Base-by-base conservation (phyloP, 2,329 filamentous ascomycete species). In the Xylariaceae sp. region DNA sequence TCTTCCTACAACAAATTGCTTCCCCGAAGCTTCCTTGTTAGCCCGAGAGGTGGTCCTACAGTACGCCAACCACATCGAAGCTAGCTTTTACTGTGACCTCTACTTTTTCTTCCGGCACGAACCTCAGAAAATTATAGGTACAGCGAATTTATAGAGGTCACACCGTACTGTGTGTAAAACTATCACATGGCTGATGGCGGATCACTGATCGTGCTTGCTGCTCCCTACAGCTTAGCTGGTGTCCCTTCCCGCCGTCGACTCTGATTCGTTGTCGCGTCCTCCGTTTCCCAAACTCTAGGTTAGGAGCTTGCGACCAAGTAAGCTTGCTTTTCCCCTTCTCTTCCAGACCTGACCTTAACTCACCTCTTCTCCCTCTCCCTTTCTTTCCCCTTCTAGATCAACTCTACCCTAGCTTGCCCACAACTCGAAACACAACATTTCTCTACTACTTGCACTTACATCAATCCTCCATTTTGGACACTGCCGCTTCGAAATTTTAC, bases 201-300 rank as follows among this genome's bases (percentile, higher is more conserved):
- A 32, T 48, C 39, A 31, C 14, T 41, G 23, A 51, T 51, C 53
- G 47, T 56, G 21, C 7, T 24, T 7, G 11, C 21, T 24, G 6
- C 21, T 24, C 11, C 21, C 21, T 24, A 11, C 11, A 6, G 21
- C 11, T 24, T 24, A n/a, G n/a, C n/a, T n/a, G n/a, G n/a, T 56
- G 53, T 55, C 54, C 53, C 51, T 52, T 42, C 38, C 52, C 51
- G 49, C 38, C 30, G 43, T 26, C 8, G 37, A 43, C 36, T 50
- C 52, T 56, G 52, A 57, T 57, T 57, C 52, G 55, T 42, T 43
- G 18, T 16, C 9, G 17, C 16, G 33, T n/a, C n/a, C n/a, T n/a
- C n/a, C n/a, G 14, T 36, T 38, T 49, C 52, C 42, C 50, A 6
- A 51, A 51, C 53, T 47, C 40, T 44, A 46, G 47, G n/a, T n/a